These are phyloP conservation scores for Aspergillus avenaceus DNA, from an alignment of 495 filamentous ascomycete species.

Conservation along the genomic window DNA sequence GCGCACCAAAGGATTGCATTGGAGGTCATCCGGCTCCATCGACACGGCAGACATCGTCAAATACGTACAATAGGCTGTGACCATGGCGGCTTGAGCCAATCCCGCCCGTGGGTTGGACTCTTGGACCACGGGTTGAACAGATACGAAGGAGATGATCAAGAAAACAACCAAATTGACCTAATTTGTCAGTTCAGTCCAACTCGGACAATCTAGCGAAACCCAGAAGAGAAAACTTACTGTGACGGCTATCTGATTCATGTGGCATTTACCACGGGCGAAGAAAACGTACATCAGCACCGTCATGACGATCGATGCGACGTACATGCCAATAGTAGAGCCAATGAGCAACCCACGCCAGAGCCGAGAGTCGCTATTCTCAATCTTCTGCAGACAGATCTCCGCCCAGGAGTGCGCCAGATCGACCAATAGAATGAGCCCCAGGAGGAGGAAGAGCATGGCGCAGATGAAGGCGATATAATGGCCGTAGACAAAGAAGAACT, in stretches of 20 bases:
- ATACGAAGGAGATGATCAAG: conserved; percentile 74
- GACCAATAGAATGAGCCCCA: conserved; percentile 88
- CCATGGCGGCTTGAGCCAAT: conserved; percentile 94
- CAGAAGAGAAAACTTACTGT: conserved; percentile 40
- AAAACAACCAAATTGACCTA: conserved; percentile 82
- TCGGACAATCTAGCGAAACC: neutral
- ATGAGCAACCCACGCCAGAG: conserved; percentile 83
- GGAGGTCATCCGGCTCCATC: conserved; percentile 94
- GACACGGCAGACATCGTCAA: conserved; percentile 96
- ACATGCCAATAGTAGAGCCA: conserved; percentile 92
- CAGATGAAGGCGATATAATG: conserved; percentile 86
- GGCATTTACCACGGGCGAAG: conserved; percentile 78
- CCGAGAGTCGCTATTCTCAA: conserved; percentile 81
- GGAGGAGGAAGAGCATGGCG: conserved; percentile 89
- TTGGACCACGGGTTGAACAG: conserved; percentile 86
- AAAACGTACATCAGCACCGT: conserved; percentile 97
- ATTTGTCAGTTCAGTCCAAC: conserved; percentile 12
- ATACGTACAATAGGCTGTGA: conserved; percentile 96
- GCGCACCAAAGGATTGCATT: conserved; percentile 89
- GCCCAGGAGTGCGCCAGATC: conserved; percentile 98
- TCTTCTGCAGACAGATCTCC: conserved; percentile 89
- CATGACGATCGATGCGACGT: conserved; percentile 82
- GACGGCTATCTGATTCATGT: conserved; percentile 88
- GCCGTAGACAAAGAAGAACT: conserved; percentile 94
- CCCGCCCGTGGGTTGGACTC: conserved; percentile 90